phyloP scores from a whole-genome alignment of 1,139 yeast species.

The Arxiozyma bovina region DNA sequence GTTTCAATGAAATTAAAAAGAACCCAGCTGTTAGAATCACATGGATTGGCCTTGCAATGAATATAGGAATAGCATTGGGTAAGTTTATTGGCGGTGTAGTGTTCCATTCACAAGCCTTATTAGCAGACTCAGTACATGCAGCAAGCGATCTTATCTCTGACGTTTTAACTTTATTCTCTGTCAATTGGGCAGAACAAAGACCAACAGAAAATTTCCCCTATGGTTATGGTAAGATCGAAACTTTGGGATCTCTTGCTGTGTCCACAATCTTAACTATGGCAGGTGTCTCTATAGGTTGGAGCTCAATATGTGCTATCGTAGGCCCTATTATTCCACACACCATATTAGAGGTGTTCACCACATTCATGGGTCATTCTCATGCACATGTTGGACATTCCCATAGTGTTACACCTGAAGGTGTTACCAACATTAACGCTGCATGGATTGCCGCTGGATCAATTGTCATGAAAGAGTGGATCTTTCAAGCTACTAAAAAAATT shows the following conservation, averaged over 20 bases:
- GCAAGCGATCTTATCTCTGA: constrained; percentile 85
- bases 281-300: constrained; percentile 88
- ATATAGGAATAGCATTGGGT: constrained; percentile 75
- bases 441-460: constrained; percentile 92
- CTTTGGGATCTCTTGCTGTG: constrained; percentile 83
- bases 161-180: constrained; percentile 80
- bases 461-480: constrained; percentile 76
- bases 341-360: constrained; percentile 35
- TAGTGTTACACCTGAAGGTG: constrained; percentile 34
- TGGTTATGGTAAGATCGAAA: constrained; percentile 90
- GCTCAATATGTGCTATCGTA: constrained; percentile 60
- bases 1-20: constrained; percentile 35
- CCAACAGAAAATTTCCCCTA: constrained; percentile 64
- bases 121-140: constrained; percentile 93
- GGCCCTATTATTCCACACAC: constrained; percentile 59
- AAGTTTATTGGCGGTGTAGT: constrained; percentile 84
- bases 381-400: constrained; percentile 29
- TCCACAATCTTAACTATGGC: constrained; percentile 76
- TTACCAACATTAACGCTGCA: constrained; percentile 81
- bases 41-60: constrained; percentile 79
- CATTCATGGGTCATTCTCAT: constrained; percentile 36
- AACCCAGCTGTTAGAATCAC: constrained; percentile 92
- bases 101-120: constrained; percentile 87
- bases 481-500: constrained; percentile 67
- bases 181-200: constrained; percentile 61